Base-by-base conservation (phyloP, 2,329 filamentous ascomycete species). In the Neocucurbitaria cava region DNA sequence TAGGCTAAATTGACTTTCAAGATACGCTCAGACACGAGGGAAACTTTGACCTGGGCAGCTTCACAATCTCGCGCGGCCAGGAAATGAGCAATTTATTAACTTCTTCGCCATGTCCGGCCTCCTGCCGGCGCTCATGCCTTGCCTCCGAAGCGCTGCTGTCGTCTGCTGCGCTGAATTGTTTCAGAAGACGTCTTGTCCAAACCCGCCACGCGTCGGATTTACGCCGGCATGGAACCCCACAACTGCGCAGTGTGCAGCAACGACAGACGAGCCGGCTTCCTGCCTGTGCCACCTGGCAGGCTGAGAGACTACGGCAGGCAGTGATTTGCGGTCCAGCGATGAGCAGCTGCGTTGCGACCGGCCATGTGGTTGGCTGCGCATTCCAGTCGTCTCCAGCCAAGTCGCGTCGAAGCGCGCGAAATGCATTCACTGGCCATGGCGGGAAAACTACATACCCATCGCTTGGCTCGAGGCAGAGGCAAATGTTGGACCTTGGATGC, bases 21-120 rank as follows among this genome's bases (percentile, higher is more conserved):
- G 65, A 66, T 68, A 66, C 61, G 65, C 64, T 66, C 61, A 62
- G 64, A 67, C 64, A 52, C 48, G 48, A 36, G 51, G 46, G 50
- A 58, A 50, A 48, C 30, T 17, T 15, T 36, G 28, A 40, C 48
- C 33, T 48, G 43, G 49, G 39, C 52, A 24, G 41, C 47, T 47
- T 36, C 33, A 23, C 41, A 45, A 54, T 51, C 35, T 50, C 44
- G 51, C 41, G 26, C 24, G 30, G 46, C 47, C n/a, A 43, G 55
- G 58, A 62, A 64, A 68, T 65, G 58, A 52, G 56, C 51, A 64
- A 59, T 61, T 50, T 61, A 55, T 49, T 61, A 54, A 40, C 52
- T 36, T 49, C 33, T 49, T 35, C 46, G 44, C 48, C 8, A 43
- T 46, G 45, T 26, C 36, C 23, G 33, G n/a, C 36, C 55, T 31